Percentiles rank a stretch among this genome's conserved stretches.
phyloP scores from a whole-genome alignment of 352 stramenopile genomes.

The Peronosclerospora sorghi region DNA sequence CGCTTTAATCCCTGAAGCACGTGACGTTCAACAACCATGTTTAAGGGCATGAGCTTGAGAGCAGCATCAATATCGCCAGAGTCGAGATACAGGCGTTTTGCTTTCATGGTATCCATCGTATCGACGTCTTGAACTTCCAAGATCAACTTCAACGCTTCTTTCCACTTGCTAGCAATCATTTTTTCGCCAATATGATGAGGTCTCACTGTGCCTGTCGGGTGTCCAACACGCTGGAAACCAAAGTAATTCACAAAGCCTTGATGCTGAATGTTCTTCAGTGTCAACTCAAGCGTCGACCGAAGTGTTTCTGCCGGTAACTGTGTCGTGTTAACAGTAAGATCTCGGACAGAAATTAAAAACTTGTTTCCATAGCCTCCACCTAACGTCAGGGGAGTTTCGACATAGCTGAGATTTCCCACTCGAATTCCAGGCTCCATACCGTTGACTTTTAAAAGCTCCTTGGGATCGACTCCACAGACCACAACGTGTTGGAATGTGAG shows the following conservation, averaged over 20 bases:
- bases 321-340: slow-evolving; percentile 15
- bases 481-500: slow-evolving; percentile 62
- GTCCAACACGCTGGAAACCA: slow-evolving; percentile 64
- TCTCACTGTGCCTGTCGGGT: slow-evolving; percentile 30
- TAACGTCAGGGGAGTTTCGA: slow-evolving; percentile 36
- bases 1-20: slow-evolving; percentile 62
- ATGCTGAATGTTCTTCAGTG: slow-evolving; percentile 21
- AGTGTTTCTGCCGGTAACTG: slow-evolving; percentile 4
- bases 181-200: slow-evolving; percentile 62
- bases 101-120: slow-evolving; percentile 16
- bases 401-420: slow-evolving; percentile 46
- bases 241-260: slow-evolving; percentile 75
- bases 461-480: slow-evolving; percentile 29
- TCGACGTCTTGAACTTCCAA: slow-evolving; percentile 31
- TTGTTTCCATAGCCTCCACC: slow-evolving; percentile 45
- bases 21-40: slow-evolving; percentile 38
- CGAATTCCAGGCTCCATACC: slow-evolving; percentile 12
- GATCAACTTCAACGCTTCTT: slow-evolving; percentile 36
- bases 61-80: slow-evolving; percentile 36
- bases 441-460: slow-evolving; percentile 35
- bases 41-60: slow-evolving; percentile 40
- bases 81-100: slow-evolving; percentile 40
- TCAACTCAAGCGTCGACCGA: slow-evolving; percentile 8
- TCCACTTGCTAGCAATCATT: slow-evolving; percentile 50
- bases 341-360: slow-evolving; percentile 47